These are phyloP conservation scores for Kurtzmaniella natalensis DNA, from an alignment of 1,139 yeast species.

Conservation along the genomic window DNA sequence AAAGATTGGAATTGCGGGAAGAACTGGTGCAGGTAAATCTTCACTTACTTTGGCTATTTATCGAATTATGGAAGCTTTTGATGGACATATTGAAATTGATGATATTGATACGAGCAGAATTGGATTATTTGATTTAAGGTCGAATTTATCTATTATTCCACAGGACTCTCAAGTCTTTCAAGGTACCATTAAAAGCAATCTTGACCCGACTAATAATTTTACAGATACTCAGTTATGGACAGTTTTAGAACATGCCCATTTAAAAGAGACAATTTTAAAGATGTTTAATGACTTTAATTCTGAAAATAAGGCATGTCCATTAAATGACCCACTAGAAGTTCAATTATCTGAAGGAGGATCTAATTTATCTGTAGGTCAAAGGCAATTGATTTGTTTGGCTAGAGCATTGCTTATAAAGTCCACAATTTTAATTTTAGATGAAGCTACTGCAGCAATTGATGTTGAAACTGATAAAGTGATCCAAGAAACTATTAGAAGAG, in stretches of 20 bases:
- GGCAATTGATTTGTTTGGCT: conserved; percentile 72
- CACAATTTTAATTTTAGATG: conserved; percentile 66
- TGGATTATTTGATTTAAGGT: conserved; percentile 48
- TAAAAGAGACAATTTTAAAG: conserved; percentile 40
- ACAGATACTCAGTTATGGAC: conserved; percentile 52
- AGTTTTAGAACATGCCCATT: conserved; percentile 49
- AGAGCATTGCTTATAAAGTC: conserved; percentile 67
- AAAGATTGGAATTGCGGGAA: conserved; percentile 79
- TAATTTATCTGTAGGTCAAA: conserved; percentile 73
- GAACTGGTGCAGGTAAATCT: conserved; percentile 85
- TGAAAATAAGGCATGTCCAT: background rate
- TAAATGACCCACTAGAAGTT: conserved; percentile 30
- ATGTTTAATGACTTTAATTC: conserved; percentile 11
- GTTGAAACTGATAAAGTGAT: conserved; percentile 71
- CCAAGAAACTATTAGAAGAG: conserved; percentile 66
- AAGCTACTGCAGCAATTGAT: conserved; percentile 86
- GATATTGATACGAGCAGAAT: conserved; percentile 42
- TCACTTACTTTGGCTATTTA: conserved; percentile 69
- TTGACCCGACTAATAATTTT: conserved; percentile 53
- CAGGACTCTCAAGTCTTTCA: conserved; percentile 67
- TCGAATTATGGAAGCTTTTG: conserved; percentile 62
- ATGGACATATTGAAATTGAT: conserved; percentile 51
- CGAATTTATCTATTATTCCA: conserved; percentile 57
- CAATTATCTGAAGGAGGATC: conserved; percentile 64
- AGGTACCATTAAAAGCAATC: conserved; percentile 55